Conservation (phyloP, 192 early-diverging fungal genomes). For the Funneliformis mosseae region DNA sequence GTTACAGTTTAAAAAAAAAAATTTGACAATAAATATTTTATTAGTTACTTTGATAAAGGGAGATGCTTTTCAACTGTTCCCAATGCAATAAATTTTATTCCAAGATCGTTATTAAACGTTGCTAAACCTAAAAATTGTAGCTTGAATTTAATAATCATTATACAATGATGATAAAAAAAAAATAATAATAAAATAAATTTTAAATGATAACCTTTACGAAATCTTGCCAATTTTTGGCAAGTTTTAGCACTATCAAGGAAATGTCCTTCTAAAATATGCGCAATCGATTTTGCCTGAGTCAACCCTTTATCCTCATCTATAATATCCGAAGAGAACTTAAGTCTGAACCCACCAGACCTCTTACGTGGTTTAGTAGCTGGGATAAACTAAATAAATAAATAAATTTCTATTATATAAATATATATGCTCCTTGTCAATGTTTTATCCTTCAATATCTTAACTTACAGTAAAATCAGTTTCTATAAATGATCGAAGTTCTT, state of each 20-base stretch:
- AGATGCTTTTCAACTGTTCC: slow-evolving; percentile 32
- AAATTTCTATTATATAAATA: neutral
- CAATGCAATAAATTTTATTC: slow-evolving; percentile 16
- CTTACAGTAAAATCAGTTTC: slow-evolving; percentile 49
- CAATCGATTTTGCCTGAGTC: slow-evolving; percentile 8
- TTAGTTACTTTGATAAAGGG: slow-evolving; percentile 28
- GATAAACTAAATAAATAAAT: slow-evolving; percentile 36
- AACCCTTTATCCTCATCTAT: slow-evolving; percentile 21
- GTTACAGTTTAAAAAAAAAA: neutral
- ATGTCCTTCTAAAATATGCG: slow-evolving; percentile 22
- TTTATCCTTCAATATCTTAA: neutral
- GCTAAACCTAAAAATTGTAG: slow-evolving; percentile 15
- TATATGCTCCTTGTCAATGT: neutral
- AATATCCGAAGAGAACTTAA: slow-evolving; percentile 3
- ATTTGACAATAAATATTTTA: neutral
- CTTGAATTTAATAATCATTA: neutral
- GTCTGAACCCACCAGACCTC: slow-evolving; percentile 27
- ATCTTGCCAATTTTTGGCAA: slow-evolving; percentile 25
- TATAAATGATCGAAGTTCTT: slow-evolving; percentile 50
- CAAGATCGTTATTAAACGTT: slow-evolving; percentile 14
- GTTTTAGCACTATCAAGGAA: slow-evolving; percentile 17
- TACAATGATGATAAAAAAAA: neutral
- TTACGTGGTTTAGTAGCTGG: slow-evolving; percentile 43
- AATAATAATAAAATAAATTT: neutral
- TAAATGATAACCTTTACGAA: slow-evolving; percentile 31